phyloP scores from a whole-genome alignment of 164 flowering plant species.

The Aristolochia fimbriata region DNA sequence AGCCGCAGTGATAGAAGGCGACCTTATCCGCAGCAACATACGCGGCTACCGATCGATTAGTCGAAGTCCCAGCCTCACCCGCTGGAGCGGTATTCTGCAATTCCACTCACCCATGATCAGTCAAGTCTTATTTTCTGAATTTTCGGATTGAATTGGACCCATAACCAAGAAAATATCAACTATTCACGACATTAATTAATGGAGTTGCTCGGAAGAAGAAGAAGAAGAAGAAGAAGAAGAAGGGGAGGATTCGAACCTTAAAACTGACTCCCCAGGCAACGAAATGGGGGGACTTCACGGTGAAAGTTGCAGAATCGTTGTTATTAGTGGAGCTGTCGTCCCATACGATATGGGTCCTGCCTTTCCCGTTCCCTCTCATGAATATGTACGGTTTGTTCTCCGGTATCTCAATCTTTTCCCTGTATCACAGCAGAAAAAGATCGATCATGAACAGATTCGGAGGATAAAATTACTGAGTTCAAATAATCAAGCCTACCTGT shows the following conservation, averaged over 20 bases:
- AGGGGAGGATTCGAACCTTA: constrained; percentile 56
- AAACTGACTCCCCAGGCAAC: constrained; percentile 66
- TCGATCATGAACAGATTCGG: neutral
- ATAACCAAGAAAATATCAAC: neutral
- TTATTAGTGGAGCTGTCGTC: constrained; percentile 40
- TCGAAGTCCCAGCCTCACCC: constrained; percentile 33
- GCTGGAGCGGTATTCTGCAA: constrained; percentile 73
- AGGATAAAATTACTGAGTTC: no score
- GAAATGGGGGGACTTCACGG: constrained; percentile 48
- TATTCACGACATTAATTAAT: neutral
- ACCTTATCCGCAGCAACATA: constrained; percentile 64
- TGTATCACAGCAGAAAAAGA: constrained; percentile 8
- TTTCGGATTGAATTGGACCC: neutral
- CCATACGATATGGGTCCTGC: constrained; percentile 50
- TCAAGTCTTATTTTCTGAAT: neutral
- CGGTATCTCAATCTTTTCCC: constrained; percentile 73
- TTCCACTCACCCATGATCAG: neutral
- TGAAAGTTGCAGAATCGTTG: constrained; percentile 62
- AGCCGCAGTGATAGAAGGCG: constrained; percentile 83
- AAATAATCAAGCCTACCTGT: constrained; percentile 35
- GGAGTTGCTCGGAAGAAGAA: no score
- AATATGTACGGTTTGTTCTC: constrained; percentile 62
- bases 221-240: neutral
- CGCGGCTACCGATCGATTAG: constrained; percentile 77
- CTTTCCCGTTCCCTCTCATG: constrained; percentile 88